phyloP scores from a whole-genome alignment of 1,139 yeast species.

The Candida neerlandica region DNA sequence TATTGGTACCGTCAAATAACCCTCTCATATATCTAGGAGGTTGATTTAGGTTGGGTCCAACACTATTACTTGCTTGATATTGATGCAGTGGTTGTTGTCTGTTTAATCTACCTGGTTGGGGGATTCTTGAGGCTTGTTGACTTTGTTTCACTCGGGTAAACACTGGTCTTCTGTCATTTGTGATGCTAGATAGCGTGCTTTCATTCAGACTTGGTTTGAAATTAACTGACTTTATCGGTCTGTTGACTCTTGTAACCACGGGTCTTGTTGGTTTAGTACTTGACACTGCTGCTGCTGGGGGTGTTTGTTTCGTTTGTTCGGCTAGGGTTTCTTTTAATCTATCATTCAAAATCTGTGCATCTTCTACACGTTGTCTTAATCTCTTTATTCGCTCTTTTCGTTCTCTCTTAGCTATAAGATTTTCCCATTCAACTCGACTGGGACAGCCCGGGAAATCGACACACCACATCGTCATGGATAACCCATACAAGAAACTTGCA shows the following conservation, averaged over 20 bases:
- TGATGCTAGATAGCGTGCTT: neutral
- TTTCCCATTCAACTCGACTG: conserved; percentile 38
- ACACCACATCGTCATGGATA: conserved; percentile 68
- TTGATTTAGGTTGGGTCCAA: conserved; percentile 43
- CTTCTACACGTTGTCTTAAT: conserved; percentile 24
- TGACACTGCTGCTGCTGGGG: neutral
- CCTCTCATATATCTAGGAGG: conserved; percentile 49
- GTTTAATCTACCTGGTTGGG: conserved; percentile 16
- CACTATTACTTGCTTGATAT: neutral
- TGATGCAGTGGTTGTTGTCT: neutral
- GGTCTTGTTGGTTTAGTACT: neutral
- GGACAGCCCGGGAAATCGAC: conserved; percentile 56
- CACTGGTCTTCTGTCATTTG: neutral
- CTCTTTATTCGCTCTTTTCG: conserved; percentile 27
- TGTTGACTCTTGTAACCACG: neutral
- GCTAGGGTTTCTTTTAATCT: conserved; percentile 27
- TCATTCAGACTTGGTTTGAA: conserved; percentile 4
- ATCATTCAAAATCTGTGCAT: conserved; percentile 29
- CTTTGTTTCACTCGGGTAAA: conserved; percentile 13
- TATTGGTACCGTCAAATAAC: conserved; percentile 30
- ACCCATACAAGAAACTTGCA: conserved; percentile 62
- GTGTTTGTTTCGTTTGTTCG: conserved; percentile 9
- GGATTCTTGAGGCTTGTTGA: conserved; percentile 17
- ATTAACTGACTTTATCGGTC: conserved; percentile 1
- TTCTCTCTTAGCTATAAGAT: conserved; percentile 28